These are phyloP conservation scores for Volvariella surrecta DNA, from an alignment of 1,284 basidiomycete species.

Conservation along the genomic window DNA sequence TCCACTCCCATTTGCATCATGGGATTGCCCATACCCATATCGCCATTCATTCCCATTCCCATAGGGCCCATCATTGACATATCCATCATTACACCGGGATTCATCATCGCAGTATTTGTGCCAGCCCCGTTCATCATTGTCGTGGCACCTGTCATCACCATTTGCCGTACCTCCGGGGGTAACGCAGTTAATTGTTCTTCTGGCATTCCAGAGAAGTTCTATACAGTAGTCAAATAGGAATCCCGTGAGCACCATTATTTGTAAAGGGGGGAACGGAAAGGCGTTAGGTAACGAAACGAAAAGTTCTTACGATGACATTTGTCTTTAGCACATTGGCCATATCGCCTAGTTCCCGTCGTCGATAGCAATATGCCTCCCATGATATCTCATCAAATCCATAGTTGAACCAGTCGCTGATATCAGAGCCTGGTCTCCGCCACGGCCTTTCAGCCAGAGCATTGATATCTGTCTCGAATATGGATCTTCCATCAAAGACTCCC, in stretches of 20 bases:
- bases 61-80: slow-evolving; percentile 49
- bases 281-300: background rate
- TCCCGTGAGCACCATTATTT: background rate
- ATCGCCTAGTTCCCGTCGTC: slow-evolving; percentile 76
- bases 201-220: slow-evolving; percentile 76
- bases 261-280: slow-evolving; percentile 1
- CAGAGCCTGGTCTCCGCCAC: slow-evolving; percentile 90
- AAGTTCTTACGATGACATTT: slow-evolving; percentile 66
- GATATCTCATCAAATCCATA: slow-evolving; percentile 97
- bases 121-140: slow-evolving; percentile 54
- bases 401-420: slow-evolving; percentile 98
- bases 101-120: slow-evolving; percentile 49
- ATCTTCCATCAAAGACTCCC: slow-evolving; percentile 69
- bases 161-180: slow-evolving; percentile 70
- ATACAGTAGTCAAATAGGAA: background rate
- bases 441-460: slow-evolving; percentile 79
- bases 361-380: slow-evolving; percentile 89
- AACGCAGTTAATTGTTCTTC: slow-evolving; percentile 71
- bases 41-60: slow-evolving; percentile 41
- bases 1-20: slow-evolving; percentile 35
- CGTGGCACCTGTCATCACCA: slow-evolving; percentile 73
- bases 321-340: slow-evolving; percentile 70
- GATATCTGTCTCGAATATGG: slow-evolving; percentile 87
- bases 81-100: slow-evolving; percentile 52
- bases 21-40: slow-evolving; percentile 35